Base-by-base conservation (phyloP, 1,139 yeast genomes). In the Ashbya aceris region DNA sequence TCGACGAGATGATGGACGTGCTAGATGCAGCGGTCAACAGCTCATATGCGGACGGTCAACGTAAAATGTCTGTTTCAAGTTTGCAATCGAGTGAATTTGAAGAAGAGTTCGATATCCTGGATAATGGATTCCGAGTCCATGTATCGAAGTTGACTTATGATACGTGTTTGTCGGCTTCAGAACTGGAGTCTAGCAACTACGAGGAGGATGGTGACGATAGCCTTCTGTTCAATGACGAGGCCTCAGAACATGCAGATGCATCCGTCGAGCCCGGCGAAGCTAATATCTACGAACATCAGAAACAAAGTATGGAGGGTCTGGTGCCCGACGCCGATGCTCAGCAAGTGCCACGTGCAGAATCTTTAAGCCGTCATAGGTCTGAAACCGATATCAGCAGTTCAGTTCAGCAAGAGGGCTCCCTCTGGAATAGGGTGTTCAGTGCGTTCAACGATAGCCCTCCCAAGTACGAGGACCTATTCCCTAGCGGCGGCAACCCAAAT, bases 401-500 rank as follows among this genome's bases (percentile, higher is more conserved):
- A 6, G 5, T 5, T 32, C 20, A 13, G 12, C 40, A 51, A 6
- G 42, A 46, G 27, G 55, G 45, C 36, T 72, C 76, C 1, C 59
- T 79, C 44, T 79, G 86, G 84, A 74, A 72, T 49, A 78, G 76
- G 54, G 76, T 79, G 59, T 72, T 76, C 59, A 74, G 71, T 45
- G 83, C 77, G 4, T 74, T 79, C 54, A 69, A 70, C 45, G 76
- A 73, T 32, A 74, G 72, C 13, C 69, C 81, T 46, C 95, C 95
- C 9, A 72, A 79, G 30, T 86, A 86, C 55, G 89, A 84, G 49
- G 96, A 86, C 49, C 71, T 86, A 41, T 86, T 79, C 70, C 96
- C 96, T 11, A 61, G 23, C 11, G 13, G 37, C 6, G 46, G 13
- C 23, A 45, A 2, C 62, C 26, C 44, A 30, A 37, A 32, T 34